These are phyloP conservation scores for Camelina neglecta DNA, from an alignment of 345 rosid species.

Conservation along the genomic window DNA sequence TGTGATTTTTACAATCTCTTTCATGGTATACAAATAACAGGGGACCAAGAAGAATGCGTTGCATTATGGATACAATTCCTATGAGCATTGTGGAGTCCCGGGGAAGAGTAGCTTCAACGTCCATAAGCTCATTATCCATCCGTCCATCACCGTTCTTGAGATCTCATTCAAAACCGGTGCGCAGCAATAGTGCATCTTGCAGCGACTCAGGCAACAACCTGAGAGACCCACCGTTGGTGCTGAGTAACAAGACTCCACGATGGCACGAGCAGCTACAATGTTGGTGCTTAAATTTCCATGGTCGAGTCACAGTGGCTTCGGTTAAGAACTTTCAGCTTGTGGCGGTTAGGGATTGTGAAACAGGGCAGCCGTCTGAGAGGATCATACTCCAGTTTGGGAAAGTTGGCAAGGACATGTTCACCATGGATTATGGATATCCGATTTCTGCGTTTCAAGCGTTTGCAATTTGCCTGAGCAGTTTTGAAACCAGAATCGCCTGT, in stretches of 20 bases:
- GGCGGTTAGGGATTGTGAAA: constrained; percentile 55
- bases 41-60: constrained; percentile 85
- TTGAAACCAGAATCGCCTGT: constrained; percentile 82
- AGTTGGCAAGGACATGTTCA: constrained; percentile 76
- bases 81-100: constrained; percentile 49
- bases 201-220: constrained; percentile 41
- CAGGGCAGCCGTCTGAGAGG: constrained; percentile 55
- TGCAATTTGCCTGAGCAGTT: constrained; percentile 79
- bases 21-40: constrained; percentile 41
- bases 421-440: constrained; percentile 81
- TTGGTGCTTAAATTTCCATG: constrained; percentile 83
- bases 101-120: constrained; percentile 24
- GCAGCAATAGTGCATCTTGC: constrained; percentile 39
- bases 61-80: constrained; percentile 63
- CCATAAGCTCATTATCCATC: constrained; percentile 30
- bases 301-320: constrained; percentile 80
- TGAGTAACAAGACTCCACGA: constrained; percentile 74
- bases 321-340: constrained; percentile 81
- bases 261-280: constrained; percentile 90
- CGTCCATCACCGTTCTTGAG: constrained; percentile 53
- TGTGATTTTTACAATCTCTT: neutral
- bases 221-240: constrained; percentile 52
- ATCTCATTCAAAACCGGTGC: constrained; percentile 50
- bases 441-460: constrained; percentile 83
- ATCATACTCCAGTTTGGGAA: constrained; percentile 78